A percentile compares a stretch with the other conserved stretches of the same genome.
Conservation (phyloP, 345 rosid species). For the Euphorbia pulcherrima region DNA sequence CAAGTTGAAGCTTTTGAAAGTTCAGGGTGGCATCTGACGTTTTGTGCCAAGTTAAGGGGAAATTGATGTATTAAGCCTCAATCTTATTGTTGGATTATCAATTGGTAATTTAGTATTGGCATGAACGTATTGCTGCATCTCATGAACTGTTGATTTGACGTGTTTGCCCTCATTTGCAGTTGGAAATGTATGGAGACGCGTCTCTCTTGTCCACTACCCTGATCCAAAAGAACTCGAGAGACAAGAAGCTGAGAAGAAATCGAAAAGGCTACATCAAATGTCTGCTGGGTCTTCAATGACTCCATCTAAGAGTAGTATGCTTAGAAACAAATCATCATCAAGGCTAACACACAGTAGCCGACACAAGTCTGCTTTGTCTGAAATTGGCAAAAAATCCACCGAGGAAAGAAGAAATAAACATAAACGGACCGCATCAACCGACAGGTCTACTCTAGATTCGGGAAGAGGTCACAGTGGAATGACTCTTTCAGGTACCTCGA, state of each 20-base stretch:
- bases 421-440: slow-evolving; percentile 20
- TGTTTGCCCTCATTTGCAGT: slow-evolving; percentile 31
- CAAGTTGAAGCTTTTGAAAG: too few relatives aligned
- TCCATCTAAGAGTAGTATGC: slow-evolving; percentile 29
- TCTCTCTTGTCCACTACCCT: slow-evolving; percentile 55
- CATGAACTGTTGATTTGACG: background rate
- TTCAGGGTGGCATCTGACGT: too few relatives aligned
- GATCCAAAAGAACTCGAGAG: slow-evolving; percentile 58
- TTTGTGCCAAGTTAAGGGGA: too few relatives aligned
- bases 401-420: slow-evolving; percentile 26
- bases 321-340: slow-evolving; percentile 25
- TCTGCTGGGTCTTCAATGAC: slow-evolving; percentile 34
- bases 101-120: background rate
- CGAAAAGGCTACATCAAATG: slow-evolving; percentile 21
- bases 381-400: slow-evolving; percentile 35
- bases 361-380: slow-evolving; percentile 32
- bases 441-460: slow-evolving; percentile 27
- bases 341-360: slow-evolving; percentile 43
- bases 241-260: slow-evolving; percentile 24
- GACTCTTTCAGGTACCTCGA: slow-evolving; percentile 35
- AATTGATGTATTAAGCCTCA: too few relatives aligned
- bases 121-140: background rate
- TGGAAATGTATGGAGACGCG: slow-evolving; percentile 56
- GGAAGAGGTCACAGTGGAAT: slow-evolving; percentile 13
- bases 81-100: background rate